These are phyloP conservation scores for Pythium rhizo-oryzae DNA, from an alignment of 352 stramenopile genomes.

Conservation along the genomic window DNA sequence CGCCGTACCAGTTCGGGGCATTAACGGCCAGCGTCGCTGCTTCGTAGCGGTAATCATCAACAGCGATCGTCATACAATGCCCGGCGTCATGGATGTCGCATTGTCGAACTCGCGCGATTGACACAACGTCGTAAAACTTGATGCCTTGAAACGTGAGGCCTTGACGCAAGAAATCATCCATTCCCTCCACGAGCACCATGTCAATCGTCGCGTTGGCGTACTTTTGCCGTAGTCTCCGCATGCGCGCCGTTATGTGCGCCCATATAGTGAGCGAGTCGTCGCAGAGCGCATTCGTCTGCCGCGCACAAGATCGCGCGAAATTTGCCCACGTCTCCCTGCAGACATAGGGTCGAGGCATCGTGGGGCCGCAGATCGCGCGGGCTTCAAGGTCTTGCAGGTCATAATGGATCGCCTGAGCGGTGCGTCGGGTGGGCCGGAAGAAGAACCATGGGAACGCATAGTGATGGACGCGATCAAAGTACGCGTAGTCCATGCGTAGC, in stretches of 20 bases:
- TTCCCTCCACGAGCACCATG: constrained; percentile 29
- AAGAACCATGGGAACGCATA: constrained; percentile 27
- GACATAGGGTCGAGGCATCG: background rate
- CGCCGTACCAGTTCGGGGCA: constrained; percentile 12
- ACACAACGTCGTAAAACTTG: constrained; percentile 24
- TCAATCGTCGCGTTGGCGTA: constrained; percentile 24
- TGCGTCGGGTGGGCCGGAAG: background rate
- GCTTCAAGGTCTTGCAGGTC: background rate
- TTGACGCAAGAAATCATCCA: constrained; percentile 13
- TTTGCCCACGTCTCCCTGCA: constrained; percentile 14
- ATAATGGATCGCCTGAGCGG: constrained; percentile 21
- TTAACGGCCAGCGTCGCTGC: background rate
- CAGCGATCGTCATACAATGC: constrained; percentile 3
- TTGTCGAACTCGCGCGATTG: constrained; percentile 18
- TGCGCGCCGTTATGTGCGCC: constrained; percentile 10
- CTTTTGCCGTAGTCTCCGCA: constrained; percentile 5
- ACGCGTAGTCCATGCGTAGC: constrained; percentile 15
- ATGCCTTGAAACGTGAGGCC: constrained; percentile 20
- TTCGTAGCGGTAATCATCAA: constrained; percentile 28
- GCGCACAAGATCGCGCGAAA: background rate
- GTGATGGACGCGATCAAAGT: constrained; percentile 24
- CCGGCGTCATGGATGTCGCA: background rate
- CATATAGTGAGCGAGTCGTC: constrained; percentile 9
- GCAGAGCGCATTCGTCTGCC: constrained; percentile 11
- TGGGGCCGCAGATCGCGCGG: background rate